These are phyloP conservation scores for Cladophialophora yegresii DNA, from an alignment of 2,329 filamentous ascomycete species.

Conservation along the genomic window DNA sequence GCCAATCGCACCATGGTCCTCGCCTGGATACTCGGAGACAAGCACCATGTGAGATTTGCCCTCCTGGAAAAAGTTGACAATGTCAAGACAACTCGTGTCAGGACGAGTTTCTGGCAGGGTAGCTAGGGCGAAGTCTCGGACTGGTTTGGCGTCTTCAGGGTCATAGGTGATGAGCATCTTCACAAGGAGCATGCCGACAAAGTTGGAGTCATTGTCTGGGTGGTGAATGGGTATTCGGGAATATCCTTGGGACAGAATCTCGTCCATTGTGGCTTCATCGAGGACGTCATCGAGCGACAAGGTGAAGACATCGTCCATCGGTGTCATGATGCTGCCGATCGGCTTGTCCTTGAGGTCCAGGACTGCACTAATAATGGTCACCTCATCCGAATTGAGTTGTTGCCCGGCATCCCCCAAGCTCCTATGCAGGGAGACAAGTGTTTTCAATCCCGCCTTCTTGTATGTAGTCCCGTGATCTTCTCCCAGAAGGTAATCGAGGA, in stretches of 20 bases:
- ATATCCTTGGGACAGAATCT: slow-evolving; percentile 89
- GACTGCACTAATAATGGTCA: slow-evolving; percentile 97
- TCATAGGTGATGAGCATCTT: slow-evolving; percentile 99
- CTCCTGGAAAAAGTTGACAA: slow-evolving; percentile 99
- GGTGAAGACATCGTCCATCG: slow-evolving; percentile 95
- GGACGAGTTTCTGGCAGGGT: slow-evolving; percentile 93
- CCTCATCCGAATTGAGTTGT: slow-evolving; percentile 92
- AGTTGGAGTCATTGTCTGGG: slow-evolving; percentile 79
- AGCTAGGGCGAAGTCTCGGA: slow-evolving; percentile 87
- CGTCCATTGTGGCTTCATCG: slow-evolving; percentile 92
- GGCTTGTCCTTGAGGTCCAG: slow-evolving; percentile 95
- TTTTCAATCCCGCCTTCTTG: slow-evolving; percentile 97
- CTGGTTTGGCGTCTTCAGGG: slow-evolving; percentile 83
- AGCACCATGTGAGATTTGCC: slow-evolving; percentile 99
- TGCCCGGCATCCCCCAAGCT: slow-evolving; percentile 81
- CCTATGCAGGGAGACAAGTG: slow-evolving; percentile 90
- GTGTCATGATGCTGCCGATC: slow-evolving; percentile 95
- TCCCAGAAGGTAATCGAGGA: slow-evolving; percentile 88
- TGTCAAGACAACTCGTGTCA: slow-evolving; percentile 94
- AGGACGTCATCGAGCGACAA: slow-evolving; percentile 94
- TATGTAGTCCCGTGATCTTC: slow-evolving; percentile 96
- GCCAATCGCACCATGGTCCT: slow-evolving; percentile 83
- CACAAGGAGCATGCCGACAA: slow-evolving; percentile 95
- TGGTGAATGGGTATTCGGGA: slow-evolving; percentile 94
- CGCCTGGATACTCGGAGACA: slow-evolving; percentile 87